Evolutionary conservation across 129 eudicot species (phyloP).

Genomic region (Helianthus annuus): DNA sequence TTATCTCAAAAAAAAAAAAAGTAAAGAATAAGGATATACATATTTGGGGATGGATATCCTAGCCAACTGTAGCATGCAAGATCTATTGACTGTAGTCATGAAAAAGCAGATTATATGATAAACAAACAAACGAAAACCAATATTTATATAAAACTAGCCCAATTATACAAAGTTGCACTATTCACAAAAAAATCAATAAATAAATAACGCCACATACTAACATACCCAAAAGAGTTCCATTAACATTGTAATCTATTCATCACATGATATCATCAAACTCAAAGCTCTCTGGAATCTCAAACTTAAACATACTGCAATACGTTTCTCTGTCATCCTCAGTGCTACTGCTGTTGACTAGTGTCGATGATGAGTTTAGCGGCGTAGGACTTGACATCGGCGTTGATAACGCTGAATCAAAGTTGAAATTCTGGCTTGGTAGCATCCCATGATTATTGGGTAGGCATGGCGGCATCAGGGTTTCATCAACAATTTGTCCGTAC

Average conservation of each 20-base stretch:
- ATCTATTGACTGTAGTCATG: too few species aligned
- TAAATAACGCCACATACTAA: constrained; percentile 8
- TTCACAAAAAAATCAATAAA: constrained; percentile 29
- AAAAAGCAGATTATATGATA: not conserved
- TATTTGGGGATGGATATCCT: too few species aligned
- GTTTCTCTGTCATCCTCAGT: constrained; percentile 68
- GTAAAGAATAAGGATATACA: too few species aligned
- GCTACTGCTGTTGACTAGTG: constrained; percentile 45
- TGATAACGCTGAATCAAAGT: constrained; percentile 49
- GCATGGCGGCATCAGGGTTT: constrained; percentile 26
- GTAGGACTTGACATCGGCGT: constrained; percentile 58
- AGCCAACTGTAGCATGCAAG: too few species aligned
- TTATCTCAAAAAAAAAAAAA: too few species aligned
- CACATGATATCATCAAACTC: constrained; percentile 73
- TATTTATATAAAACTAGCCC: constrained; percentile 23
- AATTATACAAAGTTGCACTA: constrained; percentile 28
- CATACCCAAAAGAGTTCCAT: constrained; percentile 26
- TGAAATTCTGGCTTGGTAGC: constrained; percentile 37
- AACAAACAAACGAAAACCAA: not conserved
- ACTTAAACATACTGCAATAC: constrained; percentile 71
- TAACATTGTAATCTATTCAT: constrained; percentile 21
- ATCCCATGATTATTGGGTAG: constrained; percentile 22
- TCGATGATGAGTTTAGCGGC: constrained; percentile 51
- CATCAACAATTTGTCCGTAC: constrained; percentile 32
- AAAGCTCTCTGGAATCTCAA: constrained; percentile 78